A percentile compares a stretch with the other conserved stretches of the same genome.
Evolutionary conservation across 2,329 filamentous ascomycete species (phyloP).

Genomic region (Emmonsiellopsis sp.): DNA sequence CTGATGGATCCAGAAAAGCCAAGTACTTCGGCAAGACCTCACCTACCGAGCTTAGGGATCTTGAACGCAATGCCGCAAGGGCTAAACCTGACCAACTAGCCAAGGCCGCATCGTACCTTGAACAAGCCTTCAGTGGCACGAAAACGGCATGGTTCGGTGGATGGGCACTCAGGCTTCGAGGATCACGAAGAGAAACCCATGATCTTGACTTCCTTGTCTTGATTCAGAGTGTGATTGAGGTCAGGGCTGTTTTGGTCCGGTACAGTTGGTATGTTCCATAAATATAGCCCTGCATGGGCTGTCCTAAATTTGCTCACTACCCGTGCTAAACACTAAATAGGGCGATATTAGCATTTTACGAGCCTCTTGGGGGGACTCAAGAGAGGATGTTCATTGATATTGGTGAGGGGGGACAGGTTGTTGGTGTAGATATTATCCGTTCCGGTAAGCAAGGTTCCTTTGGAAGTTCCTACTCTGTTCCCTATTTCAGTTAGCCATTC

Average conservation of each 20-base stretch:
- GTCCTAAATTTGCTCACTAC: neutral
- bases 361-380: neutral
- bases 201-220: conserved; percentile 5
- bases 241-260: conserved; percentile 4
- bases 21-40: conserved; percentile 5
- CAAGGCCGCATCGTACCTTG: conserved; percentile 5
- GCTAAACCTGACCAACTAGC: conserved; percentile 3
- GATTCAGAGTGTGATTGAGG: neutral
- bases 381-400: conserved; percentile 7
- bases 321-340: neutral
- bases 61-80: conserved; percentile 6
- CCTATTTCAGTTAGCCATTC: no score
- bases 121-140: conserved; percentile 2
- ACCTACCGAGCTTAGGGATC: conserved; percentile 2
- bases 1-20: neutral
- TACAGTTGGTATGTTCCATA: conserved; percentile 4
- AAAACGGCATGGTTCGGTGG: conserved; percentile 7
- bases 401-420: conserved; percentile 4
- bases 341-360: conserved; percentile 4
- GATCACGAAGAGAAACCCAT: conserved; percentile 3
- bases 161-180: conserved; percentile 3
- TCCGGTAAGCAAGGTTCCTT: neutral
- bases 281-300: no score
- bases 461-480: neutral
- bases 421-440: conserved; percentile 5